Conservation (phyloP, 2,329 filamentous ascomycete species). For the Fusarium temperatum region DNA sequence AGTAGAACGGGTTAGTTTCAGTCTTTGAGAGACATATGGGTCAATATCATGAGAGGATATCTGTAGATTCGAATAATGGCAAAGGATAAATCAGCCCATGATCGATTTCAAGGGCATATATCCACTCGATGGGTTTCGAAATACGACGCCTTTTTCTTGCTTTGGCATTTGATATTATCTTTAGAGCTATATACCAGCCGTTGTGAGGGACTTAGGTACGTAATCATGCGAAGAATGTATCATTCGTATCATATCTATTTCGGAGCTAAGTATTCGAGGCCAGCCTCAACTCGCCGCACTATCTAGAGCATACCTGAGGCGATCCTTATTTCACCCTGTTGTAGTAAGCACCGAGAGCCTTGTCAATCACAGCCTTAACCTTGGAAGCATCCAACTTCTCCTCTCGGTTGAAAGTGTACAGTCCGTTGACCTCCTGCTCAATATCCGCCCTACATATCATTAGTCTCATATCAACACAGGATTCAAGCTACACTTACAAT, state of each 20-base stretch:
- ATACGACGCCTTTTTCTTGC: too few species aligned
- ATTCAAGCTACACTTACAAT: slow-evolving; percentile 54
- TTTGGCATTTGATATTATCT: too few species aligned
- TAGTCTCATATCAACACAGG: slow-evolving; percentile 5
- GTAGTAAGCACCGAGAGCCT: slow-evolving; percentile 59
- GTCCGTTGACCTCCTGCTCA: slow-evolving; percentile 74
- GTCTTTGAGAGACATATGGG: accelerated
- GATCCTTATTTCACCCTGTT: slow-evolving; percentile 35
- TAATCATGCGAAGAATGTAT: background rate
- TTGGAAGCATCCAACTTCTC: slow-evolving; percentile 67
- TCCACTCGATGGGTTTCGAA: background rate
- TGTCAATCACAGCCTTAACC: slow-evolving; percentile 67
- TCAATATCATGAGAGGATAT: background rate
- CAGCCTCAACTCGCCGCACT: background rate
- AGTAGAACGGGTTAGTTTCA: accelerated
- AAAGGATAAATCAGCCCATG: background rate
- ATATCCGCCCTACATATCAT: slow-evolving; percentile 58
- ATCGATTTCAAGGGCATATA: background rate
- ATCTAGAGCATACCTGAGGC: background rate
- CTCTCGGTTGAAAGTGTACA: slow-evolving; percentile 70
- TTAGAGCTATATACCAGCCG: accelerated
- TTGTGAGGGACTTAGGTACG: accelerated
- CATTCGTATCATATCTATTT: background rate
- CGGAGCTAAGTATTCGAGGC: background rate
- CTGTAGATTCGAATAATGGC: background rate